These are phyloP conservation scores for Eucalyptus viminalis DNA, from an alignment of 345 rosid species.

Conservation along the genomic window DNA sequence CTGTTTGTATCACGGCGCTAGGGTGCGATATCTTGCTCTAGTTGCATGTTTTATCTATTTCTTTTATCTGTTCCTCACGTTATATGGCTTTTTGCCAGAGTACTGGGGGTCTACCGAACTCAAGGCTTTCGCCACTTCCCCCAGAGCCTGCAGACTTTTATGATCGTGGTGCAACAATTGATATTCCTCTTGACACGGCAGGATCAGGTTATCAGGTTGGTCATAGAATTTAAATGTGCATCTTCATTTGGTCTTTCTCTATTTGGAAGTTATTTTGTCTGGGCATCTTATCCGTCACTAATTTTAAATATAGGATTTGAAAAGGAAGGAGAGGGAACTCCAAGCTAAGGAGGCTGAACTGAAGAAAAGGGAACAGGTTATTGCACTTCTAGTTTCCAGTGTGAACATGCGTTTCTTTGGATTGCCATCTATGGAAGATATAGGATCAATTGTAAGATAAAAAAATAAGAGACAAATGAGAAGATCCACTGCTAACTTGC, in stretches of 20 bases:
- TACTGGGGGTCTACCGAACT: constrained; percentile 38
- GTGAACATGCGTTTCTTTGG: neutral
- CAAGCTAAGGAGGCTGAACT: constrained; percentile 95
- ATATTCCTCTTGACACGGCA: constrained; percentile 79
- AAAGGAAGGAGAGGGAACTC: constrained; percentile 86
- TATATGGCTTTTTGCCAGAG: constrained; percentile 25
- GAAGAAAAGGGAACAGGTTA: constrained; percentile 85
- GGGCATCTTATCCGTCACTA: neutral
- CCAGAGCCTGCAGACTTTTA: constrained; percentile 83
- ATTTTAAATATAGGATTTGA: constrained; percentile 49
- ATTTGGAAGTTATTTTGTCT: neutral
- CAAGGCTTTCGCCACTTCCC: constrained; percentile 97
- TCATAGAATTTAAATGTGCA: neutral
- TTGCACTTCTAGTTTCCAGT: neutral
- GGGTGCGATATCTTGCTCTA: neutral
- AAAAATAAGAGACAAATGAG: neutral
- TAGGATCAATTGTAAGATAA: neutral
- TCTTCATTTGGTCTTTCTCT: neutral
- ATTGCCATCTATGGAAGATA: neutral
- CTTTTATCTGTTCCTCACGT: neutral
- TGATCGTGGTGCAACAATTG: constrained; percentile 66
- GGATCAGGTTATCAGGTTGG: constrained; percentile 22
- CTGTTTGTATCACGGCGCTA: neutral
- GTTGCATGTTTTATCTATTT: neutral
- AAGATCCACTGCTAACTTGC: neutral